Base-by-base conservation (phyloP, 2,329 filamentous ascomycete genomes). In the Xylariaceae sp. region DNA sequence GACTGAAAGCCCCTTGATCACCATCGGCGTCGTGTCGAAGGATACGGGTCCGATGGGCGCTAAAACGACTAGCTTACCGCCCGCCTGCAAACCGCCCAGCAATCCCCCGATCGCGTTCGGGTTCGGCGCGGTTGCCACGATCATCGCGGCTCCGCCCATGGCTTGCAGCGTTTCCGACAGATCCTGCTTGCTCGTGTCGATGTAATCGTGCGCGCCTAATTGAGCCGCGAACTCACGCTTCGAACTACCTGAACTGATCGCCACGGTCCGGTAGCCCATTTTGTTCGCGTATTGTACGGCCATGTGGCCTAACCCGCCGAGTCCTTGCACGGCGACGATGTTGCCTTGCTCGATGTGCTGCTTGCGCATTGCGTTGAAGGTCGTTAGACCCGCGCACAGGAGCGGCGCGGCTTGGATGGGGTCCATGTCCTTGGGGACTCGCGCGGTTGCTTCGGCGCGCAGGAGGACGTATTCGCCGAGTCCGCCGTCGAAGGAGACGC, bases 301-400 rank as follows among this genome's bases (percentile, higher is more conserved):
- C 35, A 93, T 72, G 72, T 93, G 89, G 1, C 89, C 89, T 0
- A 92, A 79, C 1, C 89, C 90, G 54, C 91, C 86, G 2, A 93
- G 78, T 11, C 88, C 90, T 62, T 92, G 85, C 18, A 86, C 69
- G 18, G 82, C 83, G 0, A 85, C 79, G 0, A 80, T 62, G n/a
- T 73, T 76, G 8, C 82, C 82, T 58, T 80, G 78, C 65, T 78
- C 75, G 50, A 85, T 73, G 23, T 76, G 69, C 63, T 81, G 75
- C 71, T 82, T 82, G 62, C 82, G 79, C 55, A 85, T 80, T 15
- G 75, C 73, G 71, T 85, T 85, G 73, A 84, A 86, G 8, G 84
- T 82, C 9, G 83, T 87, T n/a, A 86, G 80, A 13, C 85, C 85
- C 1, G 84, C 85, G 70, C 85, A 88, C 9, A 88, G 80, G 4